Evolutionary conservation across 805 yeast species (phyloP).

Genomic region (Ogataea methylovora): DNA sequence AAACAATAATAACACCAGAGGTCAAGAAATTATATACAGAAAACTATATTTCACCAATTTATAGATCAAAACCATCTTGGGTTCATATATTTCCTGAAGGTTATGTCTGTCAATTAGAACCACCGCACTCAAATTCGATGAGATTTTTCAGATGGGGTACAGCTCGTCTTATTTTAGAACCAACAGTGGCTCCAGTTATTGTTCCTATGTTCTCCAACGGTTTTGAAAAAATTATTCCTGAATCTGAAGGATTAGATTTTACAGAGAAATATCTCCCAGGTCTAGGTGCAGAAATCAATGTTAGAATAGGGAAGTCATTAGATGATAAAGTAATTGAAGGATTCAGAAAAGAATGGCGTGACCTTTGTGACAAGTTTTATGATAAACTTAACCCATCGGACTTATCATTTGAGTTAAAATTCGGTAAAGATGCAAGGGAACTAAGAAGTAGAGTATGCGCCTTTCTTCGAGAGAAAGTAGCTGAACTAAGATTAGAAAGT

Average conservation of each 20-base stretch:
- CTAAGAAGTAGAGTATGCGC: conserved; percentile 68
- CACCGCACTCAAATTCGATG: conserved; percentile 81
- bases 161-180: conserved; percentile 73
- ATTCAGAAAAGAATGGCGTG: conserved; percentile 67
- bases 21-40: conserved; percentile 19
- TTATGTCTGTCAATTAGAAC: conserved; percentile 75
- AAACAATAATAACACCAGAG: conserved; percentile 4
- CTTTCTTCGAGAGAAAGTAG: conserved; percentile 56
- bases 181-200: conserved; percentile 76
- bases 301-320: conserved; percentile 66
- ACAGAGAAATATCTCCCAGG: conserved; percentile 56
- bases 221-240: conserved; percentile 82
- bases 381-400: conserved; percentile 49
- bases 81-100: conserved; percentile 95
- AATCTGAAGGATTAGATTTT: conserved; percentile 49
- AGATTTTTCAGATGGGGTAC: conserved; percentile 96
- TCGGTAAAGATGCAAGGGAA: conserved; percentile 56
- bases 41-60: conserved; percentile 44
- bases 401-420: conserved; percentile 51
- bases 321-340: conserved; percentile 49
- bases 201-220: conserved; percentile 85
- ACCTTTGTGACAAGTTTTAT: conserved; percentile 45
- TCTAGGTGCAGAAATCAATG: conserved; percentile 58
- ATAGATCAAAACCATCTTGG: conserved; percentile 71
- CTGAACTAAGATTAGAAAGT: conserved; percentile 33